These are phyloP conservation scores for Penicillium subrubescens DNA, from an alignment of 495 filamentous ascomycete species.

Conservation along the genomic window DNA sequence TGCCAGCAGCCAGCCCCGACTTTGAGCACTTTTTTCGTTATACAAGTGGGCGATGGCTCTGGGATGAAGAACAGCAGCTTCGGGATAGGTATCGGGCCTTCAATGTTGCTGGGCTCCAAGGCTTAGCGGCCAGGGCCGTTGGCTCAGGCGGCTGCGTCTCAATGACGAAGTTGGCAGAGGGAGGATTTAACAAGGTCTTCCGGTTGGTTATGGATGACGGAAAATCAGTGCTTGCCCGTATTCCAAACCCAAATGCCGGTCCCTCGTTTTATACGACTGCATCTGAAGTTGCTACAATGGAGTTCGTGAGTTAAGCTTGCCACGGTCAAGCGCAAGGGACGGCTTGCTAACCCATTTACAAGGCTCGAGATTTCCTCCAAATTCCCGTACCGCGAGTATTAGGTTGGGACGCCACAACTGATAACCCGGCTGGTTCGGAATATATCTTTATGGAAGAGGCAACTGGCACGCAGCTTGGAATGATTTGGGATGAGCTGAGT, in stretches of 20 bases:
- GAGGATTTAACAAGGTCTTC: constrained; percentile 35
- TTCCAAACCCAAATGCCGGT: constrained; percentile 36
- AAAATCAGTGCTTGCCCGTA: constrained; percentile 28
- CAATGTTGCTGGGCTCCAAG: constrained; percentile 31
- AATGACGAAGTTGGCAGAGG: constrained; percentile 37
- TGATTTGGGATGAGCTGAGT: constrained; percentile 28
- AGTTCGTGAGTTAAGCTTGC: constrained; percentile 30
- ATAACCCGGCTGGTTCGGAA: constrained; percentile 32
- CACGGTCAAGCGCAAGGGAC: neutral
- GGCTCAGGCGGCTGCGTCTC: constrained; percentile 16
- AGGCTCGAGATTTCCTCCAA: constrained; percentile 22
- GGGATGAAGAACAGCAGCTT: constrained; percentile 37
- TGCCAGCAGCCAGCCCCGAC: no score
- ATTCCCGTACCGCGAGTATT: constrained; percentile 33
- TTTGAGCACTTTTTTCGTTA: no score
- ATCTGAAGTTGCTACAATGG: constrained; percentile 44
- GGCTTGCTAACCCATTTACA: constrained; percentile 7
- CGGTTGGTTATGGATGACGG: constrained; percentile 32
- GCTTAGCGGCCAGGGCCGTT: constrained; percentile 17
- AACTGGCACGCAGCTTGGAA: constrained; percentile 25
- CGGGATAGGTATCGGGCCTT: constrained; percentile 32
- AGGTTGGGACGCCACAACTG: constrained; percentile 17
- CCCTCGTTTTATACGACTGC: constrained; percentile 33
- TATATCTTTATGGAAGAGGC: constrained; percentile 37
- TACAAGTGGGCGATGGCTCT: constrained; percentile 37